Evolutionary conservation across 345 rosid genomes (phyloP).

Genomic region (Erucastrum elatum): DNA sequence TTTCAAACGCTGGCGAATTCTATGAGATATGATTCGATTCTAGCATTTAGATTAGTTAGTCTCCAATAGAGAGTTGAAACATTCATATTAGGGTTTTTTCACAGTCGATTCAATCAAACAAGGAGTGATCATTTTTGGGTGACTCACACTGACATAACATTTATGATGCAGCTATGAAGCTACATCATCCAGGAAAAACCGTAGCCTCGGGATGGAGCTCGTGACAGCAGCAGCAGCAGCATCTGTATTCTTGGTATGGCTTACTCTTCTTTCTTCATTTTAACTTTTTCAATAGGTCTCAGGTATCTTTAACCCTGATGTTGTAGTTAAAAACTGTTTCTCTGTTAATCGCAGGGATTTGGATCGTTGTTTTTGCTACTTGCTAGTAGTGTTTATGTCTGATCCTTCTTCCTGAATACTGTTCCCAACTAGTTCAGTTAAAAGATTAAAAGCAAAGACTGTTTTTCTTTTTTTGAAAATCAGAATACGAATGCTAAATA

Average conservation of each 20-base stretch:
- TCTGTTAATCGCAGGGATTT: constrained; percentile 64
- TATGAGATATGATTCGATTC: too few species aligned
- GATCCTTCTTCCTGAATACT: constrained; percentile 17
- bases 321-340: not conserved
- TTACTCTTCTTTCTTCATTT: not conserved
- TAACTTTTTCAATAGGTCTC: constrained; percentile 8
- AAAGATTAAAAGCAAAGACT: too few species aligned
- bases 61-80: too few species aligned
- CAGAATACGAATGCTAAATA: too few species aligned
- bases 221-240: constrained; percentile 71
- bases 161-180: constrained; percentile 67
- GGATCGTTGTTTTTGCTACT: constrained; percentile 91
- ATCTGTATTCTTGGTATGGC: constrained; percentile 73
- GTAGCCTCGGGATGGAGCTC: constrained; percentile 70
- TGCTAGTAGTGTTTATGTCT: constrained; percentile 84
- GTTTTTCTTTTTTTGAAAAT: too few species aligned
- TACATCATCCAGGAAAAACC: constrained; percentile 73
- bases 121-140: too few species aligned
- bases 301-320: not conserved
- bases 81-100: too few species aligned
- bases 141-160: too few species aligned
- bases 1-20: too few species aligned
- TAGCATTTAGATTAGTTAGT: too few species aligned
- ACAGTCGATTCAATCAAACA: too few species aligned
- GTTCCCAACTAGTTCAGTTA: not conserved